Base-by-base conservation (phyloP, 148 eudicot genomes). In the Heliosperma pusillum region DNA sequence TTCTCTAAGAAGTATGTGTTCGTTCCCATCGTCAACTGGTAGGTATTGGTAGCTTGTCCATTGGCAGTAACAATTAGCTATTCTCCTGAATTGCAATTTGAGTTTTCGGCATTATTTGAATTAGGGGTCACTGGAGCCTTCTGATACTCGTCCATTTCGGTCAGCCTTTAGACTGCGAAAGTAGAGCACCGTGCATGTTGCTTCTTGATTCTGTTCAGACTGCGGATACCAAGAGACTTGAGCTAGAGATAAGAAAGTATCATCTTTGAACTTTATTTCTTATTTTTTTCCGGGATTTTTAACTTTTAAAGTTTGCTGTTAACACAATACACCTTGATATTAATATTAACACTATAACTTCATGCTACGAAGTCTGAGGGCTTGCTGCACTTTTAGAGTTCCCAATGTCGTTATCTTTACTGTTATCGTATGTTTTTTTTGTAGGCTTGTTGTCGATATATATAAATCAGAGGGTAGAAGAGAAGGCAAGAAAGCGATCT, bases 11-110 rank as follows among this genome's bases (percentile, higher is more conserved):
- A 83, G 67, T 91, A 89, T 70, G 91, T 91, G 21, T 81, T 91
- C 44, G 83, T 91, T 81, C 97, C 97, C 27, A 88, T 91, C 71
- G 87, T 87, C 25, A 66, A 80, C 61, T 88, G 97, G 97, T 91
- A 72, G 22, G 88, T 83, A 62, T 72, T 36, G 70, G 1, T 20
- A n/a, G 45, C 9, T 79, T 61, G 10, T 52, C 24, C 10, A 44
- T n/a, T 22, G 26, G 56, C 6, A 7, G 40, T 36, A 19, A 13
- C 21, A 6, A 42, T 10, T 59, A 11, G 25, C 7, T 40, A 15
- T 45, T 27, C 0, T 19, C n/a, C 61, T 7, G 3, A 22, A 65
- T 65, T 44, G 69, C 11, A 60, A 11, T 40, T 67, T 70, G 8
- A 76, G 59, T 71, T 52, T 6, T 65, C 74, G 33, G 44, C 44